A percentile compares a stretch with the other conserved stretches of the same genome.
Evolutionary conservation across 2,329 filamentous ascomycete species (phyloP).

Genomic region (Fusarium vanettenii): DNA sequence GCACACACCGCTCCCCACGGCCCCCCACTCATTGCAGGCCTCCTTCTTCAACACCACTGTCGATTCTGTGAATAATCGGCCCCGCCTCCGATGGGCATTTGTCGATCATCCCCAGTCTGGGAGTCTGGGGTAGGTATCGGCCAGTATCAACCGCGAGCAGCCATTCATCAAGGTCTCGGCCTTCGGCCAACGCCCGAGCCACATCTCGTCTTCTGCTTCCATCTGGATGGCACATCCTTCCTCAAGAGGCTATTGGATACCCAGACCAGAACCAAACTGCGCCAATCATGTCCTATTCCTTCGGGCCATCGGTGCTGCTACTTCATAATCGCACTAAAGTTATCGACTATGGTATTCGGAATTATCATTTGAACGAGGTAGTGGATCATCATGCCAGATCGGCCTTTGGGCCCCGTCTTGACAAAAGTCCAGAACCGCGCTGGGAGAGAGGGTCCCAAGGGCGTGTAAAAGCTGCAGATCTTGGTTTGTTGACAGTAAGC

Average conservation of each 20-base stretch:
- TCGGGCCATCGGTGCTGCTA: constrained; percentile 12
- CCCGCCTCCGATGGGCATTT: constrained; percentile 32
- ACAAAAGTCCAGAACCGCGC: constrained; percentile 1
- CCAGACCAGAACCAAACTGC: not conserved
- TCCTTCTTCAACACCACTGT: constrained; percentile 27
- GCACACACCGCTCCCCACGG: constrained; percentile 44
- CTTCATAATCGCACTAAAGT: not conserved
- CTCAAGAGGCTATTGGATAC: not conserved
- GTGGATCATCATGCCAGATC: not conserved
- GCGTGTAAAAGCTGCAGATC: not conserved
- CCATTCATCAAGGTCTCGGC: constrained; percentile 13
- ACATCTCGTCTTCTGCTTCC: constrained; percentile 9
- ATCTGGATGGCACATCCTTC: not conserved
- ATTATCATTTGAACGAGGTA: not conserved
- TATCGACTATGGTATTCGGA: not conserved
- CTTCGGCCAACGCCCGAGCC: constrained; percentile 41
- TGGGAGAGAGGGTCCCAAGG: not conserved
- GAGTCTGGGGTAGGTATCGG: constrained; percentile 36
- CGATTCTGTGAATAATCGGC: constrained; percentile 32
- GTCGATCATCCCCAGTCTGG: constrained; percentile 32
- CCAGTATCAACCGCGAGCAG: constrained; percentile 3
- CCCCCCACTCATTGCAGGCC: constrained; percentile 34
- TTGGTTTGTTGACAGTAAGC: not conserved
- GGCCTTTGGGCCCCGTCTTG: not conserved
- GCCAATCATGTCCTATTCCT: not conserved